Evolutionary conservation across 768 basidiomycete species (phyloP), one percentile per base, ranked within the genome.

Genomic region (Tricholoma sp.): DNA sequence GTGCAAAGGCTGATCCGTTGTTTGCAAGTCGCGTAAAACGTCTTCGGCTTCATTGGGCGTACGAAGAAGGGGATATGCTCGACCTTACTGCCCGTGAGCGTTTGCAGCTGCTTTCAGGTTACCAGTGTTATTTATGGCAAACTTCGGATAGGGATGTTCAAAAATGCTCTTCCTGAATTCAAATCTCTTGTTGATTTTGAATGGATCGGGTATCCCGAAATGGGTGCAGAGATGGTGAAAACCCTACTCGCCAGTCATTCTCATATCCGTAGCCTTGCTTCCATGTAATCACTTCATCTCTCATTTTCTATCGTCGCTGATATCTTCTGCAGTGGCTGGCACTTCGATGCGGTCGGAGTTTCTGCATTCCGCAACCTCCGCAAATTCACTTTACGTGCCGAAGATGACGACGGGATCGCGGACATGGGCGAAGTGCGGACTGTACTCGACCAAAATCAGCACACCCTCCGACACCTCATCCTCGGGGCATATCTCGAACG

Each of bases 181-280:
- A 83, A 72, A 56, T 77, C 79, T 7, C 70, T 88, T 10, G 64
- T 72, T 11, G 84, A 85, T 58, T 85, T 87, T 62, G 85, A 88
- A 67, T 88, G 86, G 86, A 86, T 87, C n/a, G 85, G 86, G 5
- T 87, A 87, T 62, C 86, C 85, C 1, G 86, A 88, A 64, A 72
- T 88, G 69, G 75, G 81, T 9, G 81, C 75, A n/a, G 84, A 86
- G 52, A 82, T 84, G 76, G 84, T 88, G 0, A 76, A 84, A 61
- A 77, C 75, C 8, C 73, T 88, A 4, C 70, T 84, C 11, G 67
- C 73, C 6, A 79, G 74, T 52, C 85, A 86, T 58, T 73, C 81
- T 4, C 74, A 77, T 54, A 70, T 87, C 17, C 77, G 76, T 13
- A 74, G 78, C 6, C 74, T 88, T 5, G 85, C 84, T 13, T 77